Evolutionary conservation across 1,284 basidiomycete species (phyloP).

Genomic region (Mycena sp.): DNA sequence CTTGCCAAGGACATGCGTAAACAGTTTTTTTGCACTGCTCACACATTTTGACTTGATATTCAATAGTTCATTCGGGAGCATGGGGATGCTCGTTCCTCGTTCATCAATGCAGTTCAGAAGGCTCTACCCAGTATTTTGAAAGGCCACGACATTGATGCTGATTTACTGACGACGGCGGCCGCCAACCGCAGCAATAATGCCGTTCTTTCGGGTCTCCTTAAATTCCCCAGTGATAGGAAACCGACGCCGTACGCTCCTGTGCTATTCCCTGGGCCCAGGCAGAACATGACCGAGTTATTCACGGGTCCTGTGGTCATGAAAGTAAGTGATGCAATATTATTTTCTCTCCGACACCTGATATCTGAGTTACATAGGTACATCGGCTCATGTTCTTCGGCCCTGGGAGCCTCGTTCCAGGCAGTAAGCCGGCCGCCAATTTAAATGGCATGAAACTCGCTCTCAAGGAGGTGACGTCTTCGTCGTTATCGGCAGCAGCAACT

Average conservation of each 20-base stretch:
- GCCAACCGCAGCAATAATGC: background rate
- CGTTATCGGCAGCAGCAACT: background rate
- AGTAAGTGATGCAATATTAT: background rate
- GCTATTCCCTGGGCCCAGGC: background rate
- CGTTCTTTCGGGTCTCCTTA: background rate
- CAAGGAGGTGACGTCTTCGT: background rate
- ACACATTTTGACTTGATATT: no score
- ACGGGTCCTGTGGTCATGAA: background rate
- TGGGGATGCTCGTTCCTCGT: background rate
- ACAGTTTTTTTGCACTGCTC: background rate
- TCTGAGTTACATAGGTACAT: background rate
- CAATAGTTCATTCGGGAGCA: constrained; percentile 12
- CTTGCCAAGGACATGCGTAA: constrained; percentile 7
- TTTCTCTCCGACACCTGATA: background rate
- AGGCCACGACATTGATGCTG: background rate
- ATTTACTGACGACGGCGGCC: background rate
- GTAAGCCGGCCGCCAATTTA: background rate
- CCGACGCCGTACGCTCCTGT: background rate
- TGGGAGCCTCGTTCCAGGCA: background rate
- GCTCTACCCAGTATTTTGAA: background rate
- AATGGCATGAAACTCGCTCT: background rate
- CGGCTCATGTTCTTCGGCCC: constrained; percentile 8
- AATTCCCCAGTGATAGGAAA: background rate
- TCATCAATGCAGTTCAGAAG: background rate
- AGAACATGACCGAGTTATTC: background rate